Evolutionary conservation across 176 grass and related monocot genomes (phyloP), one percentile per base, ranked within the genome.

Genomic region (Olyra latifolia): DNA sequence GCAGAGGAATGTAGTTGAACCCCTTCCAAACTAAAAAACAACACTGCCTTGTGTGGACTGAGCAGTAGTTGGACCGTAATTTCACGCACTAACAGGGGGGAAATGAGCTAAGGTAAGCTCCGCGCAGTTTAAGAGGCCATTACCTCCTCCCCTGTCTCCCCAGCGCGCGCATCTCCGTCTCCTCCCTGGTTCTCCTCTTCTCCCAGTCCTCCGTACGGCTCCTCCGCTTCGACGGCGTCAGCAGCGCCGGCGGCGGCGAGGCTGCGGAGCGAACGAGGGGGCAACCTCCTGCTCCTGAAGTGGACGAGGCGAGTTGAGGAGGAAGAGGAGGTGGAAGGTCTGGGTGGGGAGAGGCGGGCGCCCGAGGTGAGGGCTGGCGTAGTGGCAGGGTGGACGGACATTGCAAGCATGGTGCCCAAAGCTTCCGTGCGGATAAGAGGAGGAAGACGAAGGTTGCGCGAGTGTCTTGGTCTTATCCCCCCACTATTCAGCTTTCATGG

Each of bases 121-220:
- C 13, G 47, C 63, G 56, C 40, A 17, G 17, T 42, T 63, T 19
- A 24, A 42, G 46, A 77, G 41, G 5, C 1, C 64, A 64, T 76
- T 80, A 92, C 90, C 86, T 92, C 84, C 54, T 84, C 75, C 15
- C 16, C 29, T 55, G 39, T 68, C 47, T 45, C 86, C 24, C 40
- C 78, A 25, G 32, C 16, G 5, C 29, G 0, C n/a, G 41, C 62
- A 5, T 67, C 58, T 30, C 17, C 44, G 10, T 46, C 55, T 56
- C 44, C 80, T 8, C 28, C 70, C 24, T 25, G 20, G 5, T 45
- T 53, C 69, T 42, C 75, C 0, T 76, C 84, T 20, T 69, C 79
- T 23, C 24, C 78, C 6, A 69, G 14, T 12, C 63, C 64, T 25
- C 40, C 42, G 2, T 32, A 69, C 5, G 82, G 44, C 55, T 79